Base-by-base conservation (phyloP, 345 rosid species). In the Psidium friedrichsthalianum region DNA sequence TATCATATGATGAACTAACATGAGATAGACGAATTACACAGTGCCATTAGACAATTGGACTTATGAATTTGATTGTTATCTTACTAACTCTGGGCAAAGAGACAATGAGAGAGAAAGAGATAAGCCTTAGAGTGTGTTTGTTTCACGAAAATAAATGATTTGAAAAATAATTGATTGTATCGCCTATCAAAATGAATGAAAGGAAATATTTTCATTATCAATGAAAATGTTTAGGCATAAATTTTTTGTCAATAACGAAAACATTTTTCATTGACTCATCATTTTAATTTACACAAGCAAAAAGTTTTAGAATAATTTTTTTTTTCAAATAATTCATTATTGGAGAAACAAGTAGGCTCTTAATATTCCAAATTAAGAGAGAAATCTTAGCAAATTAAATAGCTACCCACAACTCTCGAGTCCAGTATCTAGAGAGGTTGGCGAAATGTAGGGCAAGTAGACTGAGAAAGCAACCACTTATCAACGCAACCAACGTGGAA, bases 361-460 rank as follows among this genome's bases (percentile, higher is more conserved):
- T 64, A 20, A 32, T 3, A 32, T 64, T 16, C 40, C 44, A 64
- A 32, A 69, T 69, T 0, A 32, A 32, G 6, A 18, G 47, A 36
- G 47, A 69, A 47, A 18, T 21, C 24, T 69, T 5, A 69, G 47
- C 11, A 69, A 21, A 69, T 69, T 69, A 42, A 18, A 69, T 69
- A 69, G 11, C 47, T 18, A 20, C 1, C 78, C 12, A 32, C 47
- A 18, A 36, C 80, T 69, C 25, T 18, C 22, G 25, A 9, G 25
- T 18, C 47, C 36, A 36, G 16, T 69, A 42, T 8, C 80, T 69
- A 36, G 80, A 91, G 86, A 11, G 87, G 88, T 10, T 90, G 91
- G 57, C 95, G 88, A 87, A 94, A 94, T 54, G 89, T 92, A 16
- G 96, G 95, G 89, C 96, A 94, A 7, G 96, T 91, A 74, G 94